Conservation (phyloP, 2,329 filamentous ascomycete species). For the Erysiphe neolycopersici region DNA sequence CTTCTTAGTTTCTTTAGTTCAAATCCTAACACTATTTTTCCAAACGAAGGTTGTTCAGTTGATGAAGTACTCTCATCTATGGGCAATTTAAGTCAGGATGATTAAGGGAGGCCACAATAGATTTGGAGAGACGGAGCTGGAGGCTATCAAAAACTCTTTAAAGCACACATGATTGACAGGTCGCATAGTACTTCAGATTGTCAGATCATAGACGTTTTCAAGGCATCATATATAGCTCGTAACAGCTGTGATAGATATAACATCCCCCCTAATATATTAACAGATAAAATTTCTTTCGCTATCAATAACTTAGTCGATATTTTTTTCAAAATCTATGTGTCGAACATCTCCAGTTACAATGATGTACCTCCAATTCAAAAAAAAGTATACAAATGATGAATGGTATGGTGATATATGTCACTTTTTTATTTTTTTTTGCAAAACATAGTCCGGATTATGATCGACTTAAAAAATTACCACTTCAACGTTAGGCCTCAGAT, state of each 20-base stretch:
- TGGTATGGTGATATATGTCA: neutral
- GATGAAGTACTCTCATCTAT: neutral
- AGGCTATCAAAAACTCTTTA: neutral
- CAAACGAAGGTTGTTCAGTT: neutral
- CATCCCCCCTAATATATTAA: neutral
- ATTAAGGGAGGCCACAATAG: neutral
- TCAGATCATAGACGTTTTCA: neutral
- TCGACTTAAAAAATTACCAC: neutral
- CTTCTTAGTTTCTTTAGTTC: too few species aligned
- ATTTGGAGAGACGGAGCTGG: neutral
- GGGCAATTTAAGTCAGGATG: neutral
- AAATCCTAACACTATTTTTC: constrained; percentile 1
- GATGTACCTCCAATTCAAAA: neutral
- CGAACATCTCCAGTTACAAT: neutral
- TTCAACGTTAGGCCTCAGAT: neutral
- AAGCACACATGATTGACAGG: neutral
- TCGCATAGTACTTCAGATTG: neutral
- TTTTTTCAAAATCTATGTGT: neutral
- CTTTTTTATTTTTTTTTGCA: neutral
- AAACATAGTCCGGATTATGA: neutral
- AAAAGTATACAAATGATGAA: neutral
- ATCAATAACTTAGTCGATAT: neutral
- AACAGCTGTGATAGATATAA: neutral
- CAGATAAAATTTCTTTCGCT: neutral
- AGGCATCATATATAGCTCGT: neutral